These are phyloP conservation scores for Aureobasidium uvarum DNA, from an alignment of 2,329 filamentous ascomycete species.

Conservation along the genomic window DNA sequence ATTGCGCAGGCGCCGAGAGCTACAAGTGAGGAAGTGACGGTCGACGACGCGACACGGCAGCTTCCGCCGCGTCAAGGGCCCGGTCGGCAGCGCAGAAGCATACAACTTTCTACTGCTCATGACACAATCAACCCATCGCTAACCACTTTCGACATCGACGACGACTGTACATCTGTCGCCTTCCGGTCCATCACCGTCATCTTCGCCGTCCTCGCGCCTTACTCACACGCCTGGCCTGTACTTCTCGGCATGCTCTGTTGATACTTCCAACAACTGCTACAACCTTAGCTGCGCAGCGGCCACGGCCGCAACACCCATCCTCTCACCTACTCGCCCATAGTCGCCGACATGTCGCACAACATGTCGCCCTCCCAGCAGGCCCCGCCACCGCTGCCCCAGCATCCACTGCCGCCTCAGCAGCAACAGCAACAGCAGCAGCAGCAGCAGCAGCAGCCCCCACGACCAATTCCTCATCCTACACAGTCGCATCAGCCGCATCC, in stretches of 20 bases:
- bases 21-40: conserved; percentile 13
- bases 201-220: background rate
- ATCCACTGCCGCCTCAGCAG: conserved; percentile 6
- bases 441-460: conserved; percentile 12
- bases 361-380: conserved; percentile 25
- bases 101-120: background rate
- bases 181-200: background rate
- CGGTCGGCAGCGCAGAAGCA: background rate
- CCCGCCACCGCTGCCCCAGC: conserved; percentile 33
- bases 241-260: conserved; percentile 16
- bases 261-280: conserved; percentile 2
- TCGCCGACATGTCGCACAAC: conserved; percentile 28
- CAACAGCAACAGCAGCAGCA: conserved; percentile 16
- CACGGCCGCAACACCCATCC: conserved; percentile 4
- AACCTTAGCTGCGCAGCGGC: conserved; percentile 19
- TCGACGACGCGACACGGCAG: background rate
- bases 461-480: background rate
- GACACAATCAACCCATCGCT: background rate
- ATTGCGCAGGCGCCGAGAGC: background rate
- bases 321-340: background rate
- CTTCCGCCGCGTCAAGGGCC: conserved; percentile 6
- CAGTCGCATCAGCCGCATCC: conserved; percentile 27
- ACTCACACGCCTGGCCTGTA: background rate
- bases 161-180: background rate
- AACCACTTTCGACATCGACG: background rate